A percentile compares a stretch with the other conserved stretches of the same genome.
Evolutionary conservation across 306 rosid genomes (phyloP).

Genomic region (Cucurbita argyrosperma): DNA sequence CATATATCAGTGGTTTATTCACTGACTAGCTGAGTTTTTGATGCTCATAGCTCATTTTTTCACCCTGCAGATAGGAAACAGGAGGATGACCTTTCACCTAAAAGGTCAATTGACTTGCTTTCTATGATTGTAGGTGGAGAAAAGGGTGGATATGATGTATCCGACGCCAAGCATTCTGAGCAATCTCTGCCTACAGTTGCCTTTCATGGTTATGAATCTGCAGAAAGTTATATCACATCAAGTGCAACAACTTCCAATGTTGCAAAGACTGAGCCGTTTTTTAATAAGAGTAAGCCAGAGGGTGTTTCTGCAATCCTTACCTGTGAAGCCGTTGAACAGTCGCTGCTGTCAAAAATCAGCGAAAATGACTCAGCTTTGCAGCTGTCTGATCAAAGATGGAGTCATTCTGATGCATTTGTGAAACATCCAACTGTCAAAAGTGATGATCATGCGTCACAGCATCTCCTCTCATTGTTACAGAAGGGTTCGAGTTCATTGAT

Average conservation of each 20-base stretch:
- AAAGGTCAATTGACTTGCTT: conserved; percentile 58
- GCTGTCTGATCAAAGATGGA: conserved; percentile 25
- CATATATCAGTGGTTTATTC: conserved; percentile 4
- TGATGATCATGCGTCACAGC: conserved; percentile 65
- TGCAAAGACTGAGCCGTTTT: conserved; percentile 27
- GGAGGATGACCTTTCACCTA: conserved; percentile 30
- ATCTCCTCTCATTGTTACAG: conserved; percentile 74
- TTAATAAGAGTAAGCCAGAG: conserved; percentile 40
- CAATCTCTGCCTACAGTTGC: conserved; percentile 26
- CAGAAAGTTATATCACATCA: conserved; percentile 21
- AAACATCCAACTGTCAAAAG: conserved; percentile 30
- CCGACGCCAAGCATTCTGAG: conserved; percentile 24
- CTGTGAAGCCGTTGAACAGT: conserved; percentile 90
- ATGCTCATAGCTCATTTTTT: conserved; percentile 2
- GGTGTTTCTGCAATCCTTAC: conserved; percentile 61
- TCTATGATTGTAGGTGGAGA: conserved; percentile 71
- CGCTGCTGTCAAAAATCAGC: conserved; percentile 58
- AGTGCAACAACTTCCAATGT: conserved; percentile 17
- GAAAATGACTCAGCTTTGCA: conserved; percentile 26
- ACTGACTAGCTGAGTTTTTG: conserved; percentile 5
- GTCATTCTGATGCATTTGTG: conserved; percentile 29
- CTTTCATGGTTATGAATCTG: conserved; percentile 31
- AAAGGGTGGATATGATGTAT: conserved; percentile 30
- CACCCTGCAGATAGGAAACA: conserved; percentile 53
- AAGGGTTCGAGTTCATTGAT: conserved; percentile 42